Evolutionary conservation across 1,139 yeast species (phyloP), one percentile per base, ranked within the genome.

Genomic region (Taphrina deformans): DNA sequence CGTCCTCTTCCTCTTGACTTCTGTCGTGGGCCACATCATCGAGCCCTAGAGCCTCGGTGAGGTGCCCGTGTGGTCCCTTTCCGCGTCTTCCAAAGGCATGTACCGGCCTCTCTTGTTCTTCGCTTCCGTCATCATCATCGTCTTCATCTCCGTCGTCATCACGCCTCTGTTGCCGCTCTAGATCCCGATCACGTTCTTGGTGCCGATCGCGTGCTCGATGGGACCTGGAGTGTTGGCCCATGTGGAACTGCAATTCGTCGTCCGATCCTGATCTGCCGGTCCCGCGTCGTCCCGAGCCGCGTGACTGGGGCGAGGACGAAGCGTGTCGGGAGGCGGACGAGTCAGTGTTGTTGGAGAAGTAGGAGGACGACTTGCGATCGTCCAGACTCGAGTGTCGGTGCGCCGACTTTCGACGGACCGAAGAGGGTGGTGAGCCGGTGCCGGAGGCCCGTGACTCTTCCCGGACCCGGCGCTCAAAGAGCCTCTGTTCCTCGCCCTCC

Each of bases 401-500:
- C 14, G 27, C n/a, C 9, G 18, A 9, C 18, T 18, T 41, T 21
- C 46, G 23, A 5, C 46, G 46, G n/a, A 12, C 9, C 3, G 26
- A 7, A n/a, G n/a, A n/a, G 5, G 46, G 46, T 21, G 26, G 46
- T 7, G 46, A 23, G n/a, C 14, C 26, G 10, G 24, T 6, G 27
- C n/a, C 33, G 52, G 18, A 6, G 33, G 5, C 35, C n/a, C 24
- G 7, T 26, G 55, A 51, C 31, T 51, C 41, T 14, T 46, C 52
- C 9, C 46, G 46, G 14, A 50, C 12, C 12, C 48, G 24, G 12
- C 63, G 48, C 50, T 59, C 56, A 18, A 59, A 59, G 21, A 31
- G 33, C 27, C 63, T 35, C 16, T 41, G 24, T 21, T 59, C 63
- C 14, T 59, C 63, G 38, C 63, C 63, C 6, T 51, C 33, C 29